Evolutionary conservation across 2,329 filamentous ascomycete species (phyloP), one percentile per base, ranked within the genome.

Genomic region (Dothideomycetes sp.): DNA sequence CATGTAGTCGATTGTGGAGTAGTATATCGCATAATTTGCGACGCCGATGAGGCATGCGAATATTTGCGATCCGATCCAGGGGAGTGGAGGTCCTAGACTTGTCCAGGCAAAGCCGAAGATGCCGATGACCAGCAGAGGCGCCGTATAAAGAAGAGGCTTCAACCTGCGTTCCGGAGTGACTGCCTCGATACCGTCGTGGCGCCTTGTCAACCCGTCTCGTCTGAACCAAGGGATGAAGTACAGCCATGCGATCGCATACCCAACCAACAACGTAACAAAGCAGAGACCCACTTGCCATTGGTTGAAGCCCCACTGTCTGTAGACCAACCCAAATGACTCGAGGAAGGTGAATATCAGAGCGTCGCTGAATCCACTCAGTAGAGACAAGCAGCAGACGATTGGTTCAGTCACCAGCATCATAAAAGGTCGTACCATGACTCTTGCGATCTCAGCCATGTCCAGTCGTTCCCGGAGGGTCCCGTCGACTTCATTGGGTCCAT

Each of bases 341-440:
- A 84, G 75, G 56, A 81, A 82, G 68, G 81, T 82, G 64, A 84
- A 84, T 57, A 84, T 83, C 3, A 84, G 69, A 10, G 78, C 79
- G 41, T 84, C 80, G 4, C 73, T 77, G 62, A 84, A 84, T 24
- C 79, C 79, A 2, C 73, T 79, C 3, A 84, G 73, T 0, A 83
- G 68, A 1, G 79, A 83, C 3, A 84, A 64, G 16, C 70, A 73
- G 9, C 81, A 62, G 5, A 84, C 80, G 41, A 84, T 84, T 5
- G 80, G 79, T 59, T 84, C 81, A 1, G 73, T 80, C 24, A 81
- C 48, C 57, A 84, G 81, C 78, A 84, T 84, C 52, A 70, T 71
- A 59, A 82, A 84, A 0, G 80, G 79, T 0, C 79, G 75, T 12
- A 62, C 50, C 72, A 72, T 76, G 40, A 75, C 71, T 5, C 61